These are phyloP conservation scores for Clausena lansium DNA, from an alignment of 345 rosid genomes.

Conservation along the genomic window DNA sequence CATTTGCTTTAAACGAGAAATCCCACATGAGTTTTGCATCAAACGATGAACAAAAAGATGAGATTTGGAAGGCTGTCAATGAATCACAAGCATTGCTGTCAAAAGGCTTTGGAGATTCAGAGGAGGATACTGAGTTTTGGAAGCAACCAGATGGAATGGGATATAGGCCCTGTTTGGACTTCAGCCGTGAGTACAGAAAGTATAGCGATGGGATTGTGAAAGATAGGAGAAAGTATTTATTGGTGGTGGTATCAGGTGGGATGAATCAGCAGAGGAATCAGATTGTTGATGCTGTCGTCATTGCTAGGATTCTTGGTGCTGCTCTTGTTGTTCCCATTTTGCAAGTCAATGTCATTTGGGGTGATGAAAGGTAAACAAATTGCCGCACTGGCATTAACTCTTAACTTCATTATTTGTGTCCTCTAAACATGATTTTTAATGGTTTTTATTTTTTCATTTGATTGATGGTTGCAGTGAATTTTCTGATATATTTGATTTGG, in stretches of 20 bases:
- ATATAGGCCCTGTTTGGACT: conserved; percentile 68
- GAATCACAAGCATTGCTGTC: conserved; percentile 10
- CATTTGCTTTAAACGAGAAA: conserved; percentile 5
- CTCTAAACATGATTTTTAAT: background rate
- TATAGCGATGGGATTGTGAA: conserved; percentile 37
- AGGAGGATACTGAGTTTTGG: conserved; percentile 64
- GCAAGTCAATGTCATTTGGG: conserved; percentile 98
- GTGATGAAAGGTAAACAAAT: conserved; percentile 80
- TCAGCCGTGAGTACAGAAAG: conserved; percentile 54
- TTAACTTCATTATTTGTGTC: background rate
- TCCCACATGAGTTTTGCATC: too few relatives aligned
- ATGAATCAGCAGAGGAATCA: conserved; percentile 98
- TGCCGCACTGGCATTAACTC: background rate
- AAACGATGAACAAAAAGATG: background rate
- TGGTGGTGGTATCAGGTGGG: conserved; percentile 95
- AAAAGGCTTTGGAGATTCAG: conserved; percentile 15
- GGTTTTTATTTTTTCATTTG: conserved; percentile 8
- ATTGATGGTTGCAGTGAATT: conserved; percentile 73
- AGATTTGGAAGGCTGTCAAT: conserved; percentile 12
- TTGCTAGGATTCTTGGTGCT: conserved; percentile 94
- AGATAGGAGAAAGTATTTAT: conserved; percentile 59
- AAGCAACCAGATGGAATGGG: conserved; percentile 95
- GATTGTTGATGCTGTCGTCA: conserved; percentile 96
- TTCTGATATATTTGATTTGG: conserved; percentile 90
- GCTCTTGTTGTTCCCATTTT: conserved; percentile 88